Evolutionary conservation across 495 filamentous ascomycete genomes (phyloP).

Genomic region (Penicillium mononematosum): DNA sequence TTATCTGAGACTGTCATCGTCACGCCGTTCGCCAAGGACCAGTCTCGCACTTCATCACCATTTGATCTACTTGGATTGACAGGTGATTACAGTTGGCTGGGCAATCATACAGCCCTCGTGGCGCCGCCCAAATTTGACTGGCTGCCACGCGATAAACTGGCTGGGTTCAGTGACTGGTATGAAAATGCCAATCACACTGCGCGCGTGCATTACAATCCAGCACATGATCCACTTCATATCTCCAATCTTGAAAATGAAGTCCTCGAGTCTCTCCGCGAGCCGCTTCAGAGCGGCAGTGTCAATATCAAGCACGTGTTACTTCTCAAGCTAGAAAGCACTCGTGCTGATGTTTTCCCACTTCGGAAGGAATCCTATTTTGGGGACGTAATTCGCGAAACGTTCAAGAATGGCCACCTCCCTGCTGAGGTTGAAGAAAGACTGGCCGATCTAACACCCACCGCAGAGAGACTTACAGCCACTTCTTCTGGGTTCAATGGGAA

Average conservation of each 20-base stretch:
- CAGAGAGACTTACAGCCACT: slow-evolving; percentile 35
- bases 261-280: slow-evolving; percentile 29
- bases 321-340: slow-evolving; percentile 44
- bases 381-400: slow-evolving; percentile 27
- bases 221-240: slow-evolving; percentile 39
- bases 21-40: slow-evolving; percentile 19
- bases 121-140: slow-evolving; percentile 23
- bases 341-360: slow-evolving; percentile 45
- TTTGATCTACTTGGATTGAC: slow-evolving; percentile 15
- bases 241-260: slow-evolving; percentile 40
- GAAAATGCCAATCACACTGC: slow-evolving; percentile 5
- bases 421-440: slow-evolving; percentile 30
- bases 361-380: slow-evolving; percentile 32
- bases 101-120: slow-evolving; percentile 25
- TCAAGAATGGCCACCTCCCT: slow-evolving; percentile 22
- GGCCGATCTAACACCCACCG: slow-evolving; percentile 34
- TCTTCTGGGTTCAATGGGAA: slow-evolving; percentile 19
- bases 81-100: slow-evolving; percentile 28
- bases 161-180: slow-evolving; percentile 33
- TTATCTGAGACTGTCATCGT: slow-evolving; percentile 26
- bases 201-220: slow-evolving; percentile 35
- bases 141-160: slow-evolving; percentile 22
- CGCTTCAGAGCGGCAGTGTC: slow-evolving; percentile 28
- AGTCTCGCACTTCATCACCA: slow-evolving; percentile 6
- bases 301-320: slow-evolving; percentile 41